Evolutionary conservation across 2,329 filamentous ascomycete species (phyloP), one percentile per base, ranked within the genome.

Genomic region (Verticillium albo-atrum): DNA sequence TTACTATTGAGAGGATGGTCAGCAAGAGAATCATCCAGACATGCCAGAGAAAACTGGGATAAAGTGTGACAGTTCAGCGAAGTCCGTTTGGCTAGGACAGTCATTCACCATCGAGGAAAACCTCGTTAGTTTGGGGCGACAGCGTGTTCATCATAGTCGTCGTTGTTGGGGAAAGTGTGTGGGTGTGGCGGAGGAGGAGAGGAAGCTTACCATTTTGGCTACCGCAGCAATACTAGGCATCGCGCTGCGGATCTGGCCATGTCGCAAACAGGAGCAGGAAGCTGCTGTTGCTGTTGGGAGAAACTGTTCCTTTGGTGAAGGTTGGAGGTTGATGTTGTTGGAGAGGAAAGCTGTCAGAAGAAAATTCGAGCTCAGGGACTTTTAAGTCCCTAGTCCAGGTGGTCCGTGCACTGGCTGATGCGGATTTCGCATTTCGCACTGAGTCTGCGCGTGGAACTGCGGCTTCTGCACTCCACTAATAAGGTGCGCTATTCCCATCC

Each of bases 51-150:
- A 32, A 32, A 58, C 42, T 34, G 50, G 27, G 15, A 47, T 6
- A 42, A n/a, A 27, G 30, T 53, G 57, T 62, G 58, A 59, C 63
- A 63, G 56, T 72, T 82, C 79, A 82, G 79, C 71, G 66, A 71
- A 68, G 79, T 83, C 80, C 79, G 75, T 82, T 83, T 84, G 81
- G 81, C 78, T 75, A 75, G 79, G 80, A 83, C 80, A 76, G 81
- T 80, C 77, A 74, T 70, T 79, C 77, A 78, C 73, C 77, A 79
- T 67, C 65, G 72, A 78, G 73, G 75, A 74, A 73, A 55, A 75
- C 76, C 76, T 77, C 72, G 70, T 79, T 72, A 78, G 77, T 71
- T 77, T 79, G 77, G 77, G 77, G 77, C 77, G 77, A 79, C 77
- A 79, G 77, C 76, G 69, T 71, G 72, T 67, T 79, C 77, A 75